Conservation (phyloP, 345 rosid genomes). For the Syzygium grande region DNA sequence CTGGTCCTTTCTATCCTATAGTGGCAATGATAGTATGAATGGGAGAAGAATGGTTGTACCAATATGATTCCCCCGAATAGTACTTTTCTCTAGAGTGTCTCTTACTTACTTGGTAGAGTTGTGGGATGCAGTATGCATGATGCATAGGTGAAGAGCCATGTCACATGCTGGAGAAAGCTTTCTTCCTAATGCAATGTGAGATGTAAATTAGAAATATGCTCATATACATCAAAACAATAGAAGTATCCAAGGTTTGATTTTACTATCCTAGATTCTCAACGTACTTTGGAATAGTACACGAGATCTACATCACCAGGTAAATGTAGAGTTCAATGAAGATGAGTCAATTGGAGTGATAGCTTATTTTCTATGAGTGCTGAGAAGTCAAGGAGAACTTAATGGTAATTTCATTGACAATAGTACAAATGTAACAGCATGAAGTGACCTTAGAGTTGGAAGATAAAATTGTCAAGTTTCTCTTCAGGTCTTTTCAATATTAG, state of each 20-base stretch:
- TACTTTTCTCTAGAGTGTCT: not conserved
- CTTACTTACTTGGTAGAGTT: not conserved
- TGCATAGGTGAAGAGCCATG: not conserved
- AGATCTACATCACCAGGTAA: not conserved
- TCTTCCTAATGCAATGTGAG: not conserved
- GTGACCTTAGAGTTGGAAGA: not conserved
- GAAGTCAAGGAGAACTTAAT: not conserved
- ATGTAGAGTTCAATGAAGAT: not conserved
- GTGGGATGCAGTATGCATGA: not conserved
- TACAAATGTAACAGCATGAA: not conserved
- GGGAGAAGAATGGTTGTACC: not conserved
- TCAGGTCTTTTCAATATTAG: not conserved
- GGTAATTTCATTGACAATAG: not conserved
- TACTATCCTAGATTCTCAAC: not conserved
- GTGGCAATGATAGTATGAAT: not conserved
- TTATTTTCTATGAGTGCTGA: not conserved
- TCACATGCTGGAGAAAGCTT: not conserved
- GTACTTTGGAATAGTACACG: not conserved
- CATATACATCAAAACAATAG: not conserved
- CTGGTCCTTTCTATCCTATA: not conserved
- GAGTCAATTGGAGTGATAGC: not conserved
- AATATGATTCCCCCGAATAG: not conserved
- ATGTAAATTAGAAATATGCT: not conserved
- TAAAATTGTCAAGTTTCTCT: not conserved
- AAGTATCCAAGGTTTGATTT: not conserved